Base-by-base conservation (phyloP, 2,329 filamentous ascomycete genomes). In the Ophiocordyceps camponoti-saundersi region DNA sequence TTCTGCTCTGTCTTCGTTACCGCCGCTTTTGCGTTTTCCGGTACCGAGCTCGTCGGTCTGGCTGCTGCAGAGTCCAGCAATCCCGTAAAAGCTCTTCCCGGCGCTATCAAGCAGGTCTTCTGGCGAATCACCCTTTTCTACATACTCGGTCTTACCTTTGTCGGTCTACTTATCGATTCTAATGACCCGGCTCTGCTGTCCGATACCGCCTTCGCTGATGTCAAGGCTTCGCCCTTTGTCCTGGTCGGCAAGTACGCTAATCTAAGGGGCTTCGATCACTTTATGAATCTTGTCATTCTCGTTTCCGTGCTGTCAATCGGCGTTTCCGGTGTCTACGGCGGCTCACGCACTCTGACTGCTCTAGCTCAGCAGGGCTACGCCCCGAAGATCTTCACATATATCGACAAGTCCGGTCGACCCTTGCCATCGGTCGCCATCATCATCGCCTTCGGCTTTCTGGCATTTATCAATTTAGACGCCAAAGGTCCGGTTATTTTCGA, bases 21-120 rank as follows among this genome's bases (percentile, higher is more conserved):
- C 2, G 79, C 79, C n/a, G 78, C 79, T 26, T 82, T 82, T 54
- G 65, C 79, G 48, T 83, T 81, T 57, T 71, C 75, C 15, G 79
- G 79, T 15, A 81, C 78, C 1, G 79, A 82, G 57, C 65, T 80
- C 7, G 78, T 82, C 46, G 80, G 79, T 57, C 71, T 84, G 18
- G 78, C 78, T 6, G 79, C 79, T 13, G 79, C 79, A 39, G 80
- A 84, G 62, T 75, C 79, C 0, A 63, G 61, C 16, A 80, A 82
- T 56, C 80, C 80, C 2, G 70, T 75, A 51, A 79, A 83, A 58
- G 76, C 79, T 1, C 71, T 90, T 1, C 85, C 85, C 1, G 80
- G 76, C 23, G 85, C 85, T 11, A 76, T 86, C 58, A 87, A 86
- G 66, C 84, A 88, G 61, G 82, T 69, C 26, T 69, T 68, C 56